phyloP scores from a whole-genome alignment of 2,329 filamentous ascomycete genomes.

The Clarireedia homoeocarpa region DNA sequence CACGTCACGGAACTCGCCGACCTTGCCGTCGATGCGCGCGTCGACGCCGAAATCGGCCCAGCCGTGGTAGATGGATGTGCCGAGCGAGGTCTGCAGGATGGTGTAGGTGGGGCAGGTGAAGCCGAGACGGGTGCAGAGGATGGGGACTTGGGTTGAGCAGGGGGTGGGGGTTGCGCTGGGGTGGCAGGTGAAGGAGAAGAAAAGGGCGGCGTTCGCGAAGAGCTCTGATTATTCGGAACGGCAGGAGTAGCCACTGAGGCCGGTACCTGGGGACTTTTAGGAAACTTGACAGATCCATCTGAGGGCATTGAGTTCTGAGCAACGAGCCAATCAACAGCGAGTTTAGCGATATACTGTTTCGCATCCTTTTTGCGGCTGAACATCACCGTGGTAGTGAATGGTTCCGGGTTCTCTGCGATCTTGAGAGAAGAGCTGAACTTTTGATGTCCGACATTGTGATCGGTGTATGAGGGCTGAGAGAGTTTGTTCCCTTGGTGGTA shows the following conservation, averaged over 20 bases:
- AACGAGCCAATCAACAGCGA: conserved; percentile 28
- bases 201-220: no score
- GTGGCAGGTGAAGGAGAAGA: no score
- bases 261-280: conserved; percentile 8
- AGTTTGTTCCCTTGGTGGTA: conserved; percentile 19
- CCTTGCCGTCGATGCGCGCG: conserved; percentile 26
- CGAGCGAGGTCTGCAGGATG: conserved; percentile 8
- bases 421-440: neutral
- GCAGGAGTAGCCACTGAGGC: neutral
- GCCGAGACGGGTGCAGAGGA: conserved; percentile 21
- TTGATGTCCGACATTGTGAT: neutral
- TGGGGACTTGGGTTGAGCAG: conserved; percentile 17
- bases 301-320: conserved; percentile 23
- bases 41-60: conserved; percentile 25
- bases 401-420: neutral
- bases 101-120: conserved; percentile 21
- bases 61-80: conserved; percentile 17
- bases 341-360: conserved; percentile 27
- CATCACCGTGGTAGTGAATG: neutral
- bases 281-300: conserved; percentile 21
- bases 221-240: neutral
- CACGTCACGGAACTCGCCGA: conserved; percentile 36
- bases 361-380: conserved; percentile 24
- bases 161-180: neutral
- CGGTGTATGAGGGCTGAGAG: neutral